Evolutionary conservation across 2,329 filamentous ascomycete species (phyloP), one percentile per base, ranked within the genome.

Genomic region (Colletotrichum cordylinicola): DNA sequence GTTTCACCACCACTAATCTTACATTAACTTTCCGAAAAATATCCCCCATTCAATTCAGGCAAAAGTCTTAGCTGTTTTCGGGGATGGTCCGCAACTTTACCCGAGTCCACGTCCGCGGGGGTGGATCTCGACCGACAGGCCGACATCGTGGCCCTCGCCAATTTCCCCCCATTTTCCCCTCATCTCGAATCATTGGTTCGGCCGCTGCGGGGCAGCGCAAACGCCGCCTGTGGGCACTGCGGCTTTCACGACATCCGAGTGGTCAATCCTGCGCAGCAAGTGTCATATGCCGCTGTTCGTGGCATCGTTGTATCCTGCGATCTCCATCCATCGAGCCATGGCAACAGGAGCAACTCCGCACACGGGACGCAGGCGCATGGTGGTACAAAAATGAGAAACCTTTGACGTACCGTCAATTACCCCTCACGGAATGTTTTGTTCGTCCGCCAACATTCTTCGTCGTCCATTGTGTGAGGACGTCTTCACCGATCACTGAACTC

Each of bases 281-380:
- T 74, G 70, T 65, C 74, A 69, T 69, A 70, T 69, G 18, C 24
- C 37, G 15, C 58, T 24, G 8, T 24, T 56, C 56, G 70, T 73
- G 70, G 64, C 70, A 73, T 67, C 39, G 64, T 33, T 10, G 24
- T 65, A 60, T 37, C 64, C 70, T 60, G 35, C 74, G 58, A 68
- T 37, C 29, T 66, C 60, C 58, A 55, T 60, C 58, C 43, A 61
- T 69, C 65, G 21, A 18, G 12, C 55, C 58, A 73, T 67, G 33
- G 37, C 65, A 65, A 72, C 74, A 74, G 74, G 58, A 69, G 70
- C 27, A 74, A 69, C 74, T 76, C 74, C 70, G 70, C 74, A 76
- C 8, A 24, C 27, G 56, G 61, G 16, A 35, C 39, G 15, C 21
- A 31, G 31, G 62, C 29, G 6, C 48, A 29, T 24, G n/a, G 27